Conservation (phyloP, 371 early-diverging fungal species). For the Basidiobolus meristosporus region DNA sequence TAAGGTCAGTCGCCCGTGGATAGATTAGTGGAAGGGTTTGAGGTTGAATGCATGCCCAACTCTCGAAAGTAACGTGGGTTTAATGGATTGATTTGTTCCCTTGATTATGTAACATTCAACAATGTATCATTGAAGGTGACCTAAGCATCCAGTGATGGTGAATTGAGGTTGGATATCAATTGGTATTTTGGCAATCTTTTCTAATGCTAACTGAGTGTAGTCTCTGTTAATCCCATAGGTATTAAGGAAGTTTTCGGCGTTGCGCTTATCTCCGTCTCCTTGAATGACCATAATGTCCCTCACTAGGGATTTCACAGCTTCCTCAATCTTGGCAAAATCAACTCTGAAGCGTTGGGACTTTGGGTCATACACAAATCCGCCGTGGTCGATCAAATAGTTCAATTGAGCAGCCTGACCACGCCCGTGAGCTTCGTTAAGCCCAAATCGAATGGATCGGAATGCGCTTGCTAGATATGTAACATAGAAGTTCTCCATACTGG, state of each 20-base stretch:
- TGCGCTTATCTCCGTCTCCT: slow-evolving; percentile 56
- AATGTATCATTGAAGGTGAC: too few species aligned
- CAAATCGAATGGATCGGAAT: slow-evolving; percentile 63
- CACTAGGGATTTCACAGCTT: slow-evolving; percentile 43
- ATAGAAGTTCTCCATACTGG: slow-evolving; percentile 41
- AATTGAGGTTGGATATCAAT: slow-evolving; percentile 29
- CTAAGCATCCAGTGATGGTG: too few species aligned
- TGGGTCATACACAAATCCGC: slow-evolving; percentile 31
- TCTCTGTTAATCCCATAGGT: slow-evolving; percentile 32
- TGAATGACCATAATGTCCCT: slow-evolving; percentile 51
- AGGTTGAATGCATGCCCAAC: too few species aligned
- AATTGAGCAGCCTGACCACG: slow-evolving; percentile 56
- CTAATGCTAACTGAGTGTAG: slow-evolving; percentile 28
- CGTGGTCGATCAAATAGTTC: slow-evolving; percentile 46
- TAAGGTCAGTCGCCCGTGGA: too few species aligned
- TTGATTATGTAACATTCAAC: too few species aligned
- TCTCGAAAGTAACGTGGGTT: too few species aligned
- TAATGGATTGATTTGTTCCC: too few species aligned
- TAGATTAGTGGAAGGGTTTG: too few species aligned
- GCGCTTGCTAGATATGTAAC: slow-evolving; percentile 61
- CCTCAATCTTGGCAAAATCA: slow-evolving; percentile 35
- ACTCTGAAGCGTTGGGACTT: slow-evolving; percentile 29
- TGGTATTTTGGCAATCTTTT: slow-evolving; percentile 23
- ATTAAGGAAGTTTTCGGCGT: slow-evolving; percentile 33
- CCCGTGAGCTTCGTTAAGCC: slow-evolving; percentile 61